Evolutionary conservation across 345 rosid genomes (phyloP), one percentile per base, ranked within the genome.

Genomic region (Schrenkiella parvula): DNA sequence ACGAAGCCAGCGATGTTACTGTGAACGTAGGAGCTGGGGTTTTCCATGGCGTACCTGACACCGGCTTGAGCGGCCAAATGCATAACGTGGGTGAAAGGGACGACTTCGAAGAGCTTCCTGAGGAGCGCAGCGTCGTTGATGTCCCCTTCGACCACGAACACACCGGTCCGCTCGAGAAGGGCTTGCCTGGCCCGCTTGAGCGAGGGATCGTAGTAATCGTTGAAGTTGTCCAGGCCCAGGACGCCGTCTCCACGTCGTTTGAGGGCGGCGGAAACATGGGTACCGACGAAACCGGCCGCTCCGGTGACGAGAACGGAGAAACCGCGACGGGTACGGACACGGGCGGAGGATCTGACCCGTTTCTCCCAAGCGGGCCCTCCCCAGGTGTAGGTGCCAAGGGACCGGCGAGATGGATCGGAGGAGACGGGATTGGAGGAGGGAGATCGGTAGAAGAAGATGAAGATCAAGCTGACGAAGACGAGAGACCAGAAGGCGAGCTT

Each of bases 401-500:
- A 41, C 32, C 82, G 88, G 38, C 74, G 82, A 53, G 80, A 72
- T 0, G 82, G 75, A 66, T 73, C 74, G 35, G 73, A 32, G 37
- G 78, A 82, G 34, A 66, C 28, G 52, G 84, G 74, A 67, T 65
- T 68, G 44, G 88, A 80, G 7, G 92, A 71, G 0, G 98, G 92
- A 35, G 92, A 84, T 72, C 98, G 89, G 72, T 83, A 85, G 85
- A 93, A 85, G 89, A 93, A 85, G 84, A 93, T 51, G 70, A 87
- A 88, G 84, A 93, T 85, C 29, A 91, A 41, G 10, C 83, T 92
- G 19, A 88, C 28, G 81, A 88, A 89, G 82, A 91, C 61, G 43
- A 89, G 78, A 25, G 97, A 91, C 96, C 97, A 91, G 69, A 93
- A 87, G 71, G 97, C 83, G 78, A 93, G 93, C 80, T 91, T 93